phyloP scores from a whole-genome alignment of 441 rosid genomes.

The Rhodomyrtus psidioides region DNA sequence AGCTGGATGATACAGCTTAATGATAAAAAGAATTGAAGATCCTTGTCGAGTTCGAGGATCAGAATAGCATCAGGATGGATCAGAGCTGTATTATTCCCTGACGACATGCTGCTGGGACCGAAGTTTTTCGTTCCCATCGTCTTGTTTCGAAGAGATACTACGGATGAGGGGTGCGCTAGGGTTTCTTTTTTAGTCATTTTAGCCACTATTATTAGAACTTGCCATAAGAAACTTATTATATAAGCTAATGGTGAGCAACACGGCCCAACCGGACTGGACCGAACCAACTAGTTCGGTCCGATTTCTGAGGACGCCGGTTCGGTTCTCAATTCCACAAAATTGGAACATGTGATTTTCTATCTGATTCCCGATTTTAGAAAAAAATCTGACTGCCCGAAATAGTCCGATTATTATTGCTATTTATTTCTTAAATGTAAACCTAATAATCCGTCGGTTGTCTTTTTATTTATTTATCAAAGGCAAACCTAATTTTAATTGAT shows the following conservation, averaged over 20 bases:
- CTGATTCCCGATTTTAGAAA: fast-evolving
- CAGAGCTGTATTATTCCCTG: neutral
- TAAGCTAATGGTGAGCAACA: too few species aligned
- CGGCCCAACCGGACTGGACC: too few species aligned
- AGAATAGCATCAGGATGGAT: neutral
- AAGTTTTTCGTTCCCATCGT: neutral
- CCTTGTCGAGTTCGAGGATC: neutral
- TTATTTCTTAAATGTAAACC: too few species aligned
- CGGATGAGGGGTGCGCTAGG: neutral
- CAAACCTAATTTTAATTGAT: too few species aligned
- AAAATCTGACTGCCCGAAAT: too few species aligned
- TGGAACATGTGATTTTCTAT: too few species aligned
- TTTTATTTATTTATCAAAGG: too few species aligned
- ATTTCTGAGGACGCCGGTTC: too few species aligned
- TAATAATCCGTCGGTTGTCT: too few species aligned
- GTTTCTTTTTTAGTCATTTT: neutral
- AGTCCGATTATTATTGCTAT: too few species aligned
- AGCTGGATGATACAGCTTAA: neutral
- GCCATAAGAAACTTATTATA: neutral
- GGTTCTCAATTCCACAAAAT: too few species aligned
- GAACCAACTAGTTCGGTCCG: too few species aligned
- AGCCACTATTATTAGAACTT: neutral
- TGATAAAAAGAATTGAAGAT: neutral
- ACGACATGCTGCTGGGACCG: neutral
- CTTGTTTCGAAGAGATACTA: neutral